Percentiles rank a stretch among this genome's conserved stretches.
phyloP scores from a whole-genome alignment of 176 grass and related monocot genomes.

The Tillandsia fasciculata region DNA sequence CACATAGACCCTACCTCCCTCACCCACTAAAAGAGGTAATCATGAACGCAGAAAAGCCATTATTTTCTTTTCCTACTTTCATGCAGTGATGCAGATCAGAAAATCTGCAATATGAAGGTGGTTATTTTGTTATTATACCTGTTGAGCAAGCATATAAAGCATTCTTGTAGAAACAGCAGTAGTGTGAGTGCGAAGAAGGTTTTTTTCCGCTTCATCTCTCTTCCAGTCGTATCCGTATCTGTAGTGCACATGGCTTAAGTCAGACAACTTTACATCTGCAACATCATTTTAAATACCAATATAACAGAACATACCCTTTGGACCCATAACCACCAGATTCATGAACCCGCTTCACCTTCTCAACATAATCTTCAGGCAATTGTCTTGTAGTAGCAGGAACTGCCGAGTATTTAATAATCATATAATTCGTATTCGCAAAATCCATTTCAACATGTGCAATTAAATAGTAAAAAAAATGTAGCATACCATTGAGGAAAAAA shows the following conservation, averaged over 20 bases:
- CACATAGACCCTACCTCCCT: no score
- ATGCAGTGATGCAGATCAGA: background rate
- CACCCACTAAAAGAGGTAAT: no score
- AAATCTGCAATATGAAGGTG: background rate
- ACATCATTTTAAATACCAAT: background rate
- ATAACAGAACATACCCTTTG: conserved; percentile 57
- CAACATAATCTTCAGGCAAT: conserved; percentile 84
- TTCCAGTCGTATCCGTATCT: conserved; percentile 99
- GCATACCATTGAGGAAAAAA: conserved; percentile 71
- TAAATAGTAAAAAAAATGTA: background rate
- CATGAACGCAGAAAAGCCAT: background rate
- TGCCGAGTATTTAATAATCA: conserved; percentile 22
- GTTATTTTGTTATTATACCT: conserved; percentile 34
- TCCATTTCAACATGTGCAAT: background rate
- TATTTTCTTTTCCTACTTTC: no score
- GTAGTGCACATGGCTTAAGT: conserved; percentile 21
- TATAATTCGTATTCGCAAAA: background rate
- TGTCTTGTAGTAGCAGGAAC: conserved; percentile 47
- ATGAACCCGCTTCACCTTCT: conserved; percentile 81
- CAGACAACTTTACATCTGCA: conserved; percentile 10
- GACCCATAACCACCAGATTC: conserved; percentile 80
- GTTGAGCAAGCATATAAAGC: conserved; percentile 80
- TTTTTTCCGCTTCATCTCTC: conserved; percentile 90
- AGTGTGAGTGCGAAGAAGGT: conserved; percentile 87
- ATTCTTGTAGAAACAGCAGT: conserved; percentile 98